Base-by-base conservation (phyloP, 2,329 filamentous ascomycete species). In the Incumbomyces delicatus region DNA sequence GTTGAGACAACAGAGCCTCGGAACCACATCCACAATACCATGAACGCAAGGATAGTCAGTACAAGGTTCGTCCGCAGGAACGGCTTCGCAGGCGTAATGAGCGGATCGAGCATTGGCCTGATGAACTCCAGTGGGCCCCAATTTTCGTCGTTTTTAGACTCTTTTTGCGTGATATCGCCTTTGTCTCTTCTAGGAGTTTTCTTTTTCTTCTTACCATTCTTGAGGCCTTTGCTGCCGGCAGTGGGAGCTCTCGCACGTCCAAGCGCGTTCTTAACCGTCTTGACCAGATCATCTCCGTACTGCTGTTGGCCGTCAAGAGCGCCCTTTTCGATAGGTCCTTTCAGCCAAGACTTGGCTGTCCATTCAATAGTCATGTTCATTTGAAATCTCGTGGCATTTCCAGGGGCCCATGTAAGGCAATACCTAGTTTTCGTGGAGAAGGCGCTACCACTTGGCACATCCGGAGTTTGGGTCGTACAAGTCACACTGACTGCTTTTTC, bases 291-390 rank as follows among this genome's bases (percentile, higher is more conserved):
- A 56, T 83, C 89, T 52, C 84, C 85, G 62, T 94, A 95, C 48
- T 81, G 75, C 7, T 74, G 75, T 66, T 98, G 92, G 22, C 92
- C 92, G 47, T 95, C 89, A 52, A 85, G 89, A 36, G 89, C 87
- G 50, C 87, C 90, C 64, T 95, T 95, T 63, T 98, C 92, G 57
- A 98, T 98, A 2, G 92, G 86, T 52, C 85, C 88, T 71, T 92
- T 95, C 38, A 98, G 70, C 92, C 92, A 98, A 70, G 89, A 95
- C 74, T 96, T 98, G 57, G 89, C 89, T 2, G 83, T 83, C 94
- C 94, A 98, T 61, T 98, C 94, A 36, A 95, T 85, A 2, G 81
- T 83, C 63, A 87, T 95, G 55, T 83, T 95, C 68, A 90, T 83
- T 51, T 92, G 80, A 27, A 98, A 69, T 22, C 88, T 78, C 1